Base-by-base conservation (phyloP, 106 monocot genomes). In the Dendrobium chrysotoxum region DNA sequence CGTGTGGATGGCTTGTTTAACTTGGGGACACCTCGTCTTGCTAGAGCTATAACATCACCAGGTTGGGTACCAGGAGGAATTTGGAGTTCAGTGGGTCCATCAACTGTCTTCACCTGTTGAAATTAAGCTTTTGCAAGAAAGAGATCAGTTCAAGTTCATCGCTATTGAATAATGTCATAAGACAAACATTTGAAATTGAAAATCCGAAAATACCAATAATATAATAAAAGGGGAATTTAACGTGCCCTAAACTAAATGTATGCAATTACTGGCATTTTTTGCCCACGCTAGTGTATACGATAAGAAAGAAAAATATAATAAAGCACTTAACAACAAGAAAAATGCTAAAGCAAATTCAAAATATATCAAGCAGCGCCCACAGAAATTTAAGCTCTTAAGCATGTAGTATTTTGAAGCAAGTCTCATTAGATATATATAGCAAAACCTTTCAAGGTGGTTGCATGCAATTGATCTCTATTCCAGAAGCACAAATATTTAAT, bases 31-130 rank as follows among this genome's bases (percentile, higher is more conserved):
- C 98, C 98, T 83, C 85, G 81, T 78, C 85, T 99, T 53, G 95
- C 78, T 71, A 99, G 83, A 80, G 95, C 91, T 72, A 95, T 79
- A 58, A 91, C 93, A 85, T 95, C 98, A 81, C 95, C 95, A 80
- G 98, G 93, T 86, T 99, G 98, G 75, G 95, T 95, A 28, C 98
- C 98, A 77, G 95, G 74, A 75, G 98, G 95, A 87, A 99, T 90
- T 87, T 91, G 90, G 87, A 99, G 95, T 80, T 99, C 98, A 71
- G 80, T 90, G 76, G 47, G 73, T 81, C 98, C 98, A 83, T 95
- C 91, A 86, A 99, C 91, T 77, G 98, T 95, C 76, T 89, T 99
- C 74, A 95, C 98, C 98, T 98, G 88, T 83, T 87, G 72, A 83
- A 80, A 82, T 72, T 58, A 85, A 86, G 70, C 86, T 82, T 89